Conservation (phyloP, 345 rosid species). For the Cardamine occulta region DNA sequence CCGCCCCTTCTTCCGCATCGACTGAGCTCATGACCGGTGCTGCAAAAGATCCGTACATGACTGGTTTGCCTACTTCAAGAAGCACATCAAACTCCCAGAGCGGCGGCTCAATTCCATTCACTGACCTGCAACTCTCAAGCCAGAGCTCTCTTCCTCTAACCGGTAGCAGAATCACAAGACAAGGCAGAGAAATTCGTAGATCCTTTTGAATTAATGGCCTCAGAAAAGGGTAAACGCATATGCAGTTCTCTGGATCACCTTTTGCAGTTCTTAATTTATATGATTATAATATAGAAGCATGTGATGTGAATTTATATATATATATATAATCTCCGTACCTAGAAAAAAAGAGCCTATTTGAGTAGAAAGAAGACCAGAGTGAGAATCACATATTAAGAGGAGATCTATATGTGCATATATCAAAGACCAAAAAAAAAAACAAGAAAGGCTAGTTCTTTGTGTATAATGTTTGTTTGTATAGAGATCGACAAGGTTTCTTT, state of each 20-base stretch:
- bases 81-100: conserved; percentile 67
- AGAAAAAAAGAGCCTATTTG: conserved; percentile 20
- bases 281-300: conserved; percentile 36
- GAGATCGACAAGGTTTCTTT: conserved; percentile 33
- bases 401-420: conserved; percentile 39
- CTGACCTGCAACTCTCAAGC: conserved; percentile 74
- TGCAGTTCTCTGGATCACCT: conserved; percentile 34
- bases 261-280: conserved; percentile 40
- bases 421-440: not conserved
- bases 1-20: conserved; percentile 61
- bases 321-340: conserved; percentile 6
- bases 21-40: conserved; percentile 67
- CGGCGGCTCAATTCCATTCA: conserved; percentile 56
- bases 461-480: conserved; percentile 40
- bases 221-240: conserved; percentile 34
- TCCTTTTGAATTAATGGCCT: conserved; percentile 54
- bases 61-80: conserved; percentile 60
- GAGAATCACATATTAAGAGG: conserved; percentile 37
- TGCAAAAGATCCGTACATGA: conserved; percentile 56
- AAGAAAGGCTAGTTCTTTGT: conserved; percentile 26
- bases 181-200: conserved; percentile 69
- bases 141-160: conserved; percentile 69
- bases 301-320: conserved; percentile 35
- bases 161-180: conserved; percentile 71
- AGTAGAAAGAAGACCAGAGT: conserved; percentile 33